These are phyloP conservation scores for Rhododendron vialii DNA, from an alignment of 148 eudicot genomes.

Conservation along the genomic window DNA sequence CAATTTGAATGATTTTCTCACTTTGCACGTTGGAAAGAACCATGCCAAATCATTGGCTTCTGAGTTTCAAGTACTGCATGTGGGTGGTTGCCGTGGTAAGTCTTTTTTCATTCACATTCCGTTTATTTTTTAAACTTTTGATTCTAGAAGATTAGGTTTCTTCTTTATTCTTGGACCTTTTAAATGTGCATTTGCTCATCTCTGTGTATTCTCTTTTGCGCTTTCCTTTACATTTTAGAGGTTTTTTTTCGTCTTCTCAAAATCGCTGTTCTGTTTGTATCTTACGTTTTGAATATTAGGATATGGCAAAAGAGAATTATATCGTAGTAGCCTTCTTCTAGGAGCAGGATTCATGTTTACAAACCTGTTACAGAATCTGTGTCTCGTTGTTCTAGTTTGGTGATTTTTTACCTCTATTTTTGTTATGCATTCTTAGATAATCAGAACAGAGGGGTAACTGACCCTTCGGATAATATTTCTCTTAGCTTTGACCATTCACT, in stretches of 20 bases:
- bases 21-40: constrained; percentile 19
- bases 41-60: constrained; percentile 23
- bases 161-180: background rate
- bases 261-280: background rate
- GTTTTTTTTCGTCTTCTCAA: background rate
- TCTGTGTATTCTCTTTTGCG: background rate
- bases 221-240: background rate
- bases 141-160: background rate
- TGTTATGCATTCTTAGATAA: background rate
- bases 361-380: background rate
- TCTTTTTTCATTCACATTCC: constrained; percentile 3
- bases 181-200: background rate
- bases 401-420: background rate
- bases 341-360: background rate
- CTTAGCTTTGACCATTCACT: background rate
- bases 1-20: constrained; percentile 10
- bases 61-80: constrained; percentile 51
- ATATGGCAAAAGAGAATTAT: background rate
- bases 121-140: background rate
- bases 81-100: constrained; percentile 80
- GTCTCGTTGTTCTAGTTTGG: background rate
- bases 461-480: background rate
- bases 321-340: background rate
- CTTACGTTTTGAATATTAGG: background rate
- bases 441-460: background rate